Evolutionary conservation across 2,329 filamentous ascomycete species (phyloP), one percentile per base, ranked within the genome.

Genomic region (Cladosporium sp.): DNA sequence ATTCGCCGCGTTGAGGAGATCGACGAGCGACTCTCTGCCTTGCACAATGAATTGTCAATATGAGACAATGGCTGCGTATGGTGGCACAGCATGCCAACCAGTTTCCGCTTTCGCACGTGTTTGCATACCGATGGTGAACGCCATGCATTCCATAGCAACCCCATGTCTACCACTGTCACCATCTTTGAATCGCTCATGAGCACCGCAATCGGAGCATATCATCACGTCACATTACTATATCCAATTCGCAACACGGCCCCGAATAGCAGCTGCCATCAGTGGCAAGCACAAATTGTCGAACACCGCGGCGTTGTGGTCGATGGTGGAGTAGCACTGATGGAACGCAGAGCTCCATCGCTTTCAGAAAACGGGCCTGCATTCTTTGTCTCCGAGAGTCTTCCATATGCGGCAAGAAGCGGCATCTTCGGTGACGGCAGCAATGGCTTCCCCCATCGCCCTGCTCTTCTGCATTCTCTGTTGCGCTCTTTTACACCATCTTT

Each of bases 71-170:
- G 38, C 15, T 12, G 19, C 11, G 19, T 27, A 20, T 7, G 15
- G 29, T 43, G 11, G 36, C 45, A 48, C 36, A 40, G 6, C 9
- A 19, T 16, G 20, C 20, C 13, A 9, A 35, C 18, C 25, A 4
- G n/a, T 16, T 48, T 40, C 45, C 45, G 45, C 18, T 40, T 48
- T 40, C 45, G 45, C 22, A 22, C 43, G 16, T 20, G 12, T n/a
- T 13, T 30, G 41, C 35, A 38, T 47, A 20, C 43, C 43, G 13
- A 5, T n/a, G 20, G 22, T 22, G 20, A 12, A 35, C 36, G 45
- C 45, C 45, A 40, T 48, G 36, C 45, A 48, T 48, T 48, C 45
- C 45, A 48, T 13, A 13, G 36, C 39, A 42, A 42, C 7, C 13
- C n/a, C 13, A 29, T n/a, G 27, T 27, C 22, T 27, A 5, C 9